Percentiles rank a stretch among this genome's conserved stretches.
These are phyloP conservation scores for Centella asiatica DNA, from an alignment of 129 eudicot genomes.

Conservation along the genomic window DNA sequence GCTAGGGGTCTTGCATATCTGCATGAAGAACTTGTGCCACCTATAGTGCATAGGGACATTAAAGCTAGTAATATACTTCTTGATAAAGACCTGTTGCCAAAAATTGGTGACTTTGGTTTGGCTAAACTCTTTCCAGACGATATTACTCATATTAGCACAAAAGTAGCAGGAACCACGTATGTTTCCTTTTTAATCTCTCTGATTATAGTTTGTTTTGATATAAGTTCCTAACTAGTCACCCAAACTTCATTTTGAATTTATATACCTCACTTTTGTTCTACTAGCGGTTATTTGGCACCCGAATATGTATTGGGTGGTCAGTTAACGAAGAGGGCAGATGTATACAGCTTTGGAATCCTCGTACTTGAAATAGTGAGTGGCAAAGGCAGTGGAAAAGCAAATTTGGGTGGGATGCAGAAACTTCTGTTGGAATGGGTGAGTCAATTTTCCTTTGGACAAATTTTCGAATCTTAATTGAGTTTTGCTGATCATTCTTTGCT, in stretches of 20 bases:
- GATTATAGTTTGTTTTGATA: neutral
- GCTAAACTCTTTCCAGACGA: slow-evolving; percentile 95
- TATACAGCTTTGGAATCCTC: slow-evolving; percentile 91
- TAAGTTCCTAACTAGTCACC: no score
- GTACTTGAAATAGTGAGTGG: slow-evolving; percentile 78
- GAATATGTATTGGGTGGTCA: slow-evolving; percentile 87
- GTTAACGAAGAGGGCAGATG: slow-evolving; percentile 79
- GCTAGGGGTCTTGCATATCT: slow-evolving; percentile 90
- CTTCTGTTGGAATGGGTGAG: slow-evolving; percentile 78
- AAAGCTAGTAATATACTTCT: slow-evolving; percentile 95
- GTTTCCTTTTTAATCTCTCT: slow-evolving; percentile 13
- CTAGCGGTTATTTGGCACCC: slow-evolving; percentile 95
- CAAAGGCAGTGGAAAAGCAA: slow-evolving; percentile 41
- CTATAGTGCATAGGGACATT: slow-evolving; percentile 83
- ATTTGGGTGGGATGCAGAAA: slow-evolving; percentile 51
- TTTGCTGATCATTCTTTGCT: neutral
- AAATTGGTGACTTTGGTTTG: slow-evolving; percentile 97
- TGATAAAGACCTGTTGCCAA: slow-evolving; percentile 58
- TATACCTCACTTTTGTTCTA: slow-evolving; percentile 6
- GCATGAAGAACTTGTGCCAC: slow-evolving; percentile 94
- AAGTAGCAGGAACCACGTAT: slow-evolving; percentile 90
- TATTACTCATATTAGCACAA: slow-evolving; percentile 91
- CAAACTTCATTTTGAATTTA: no score
- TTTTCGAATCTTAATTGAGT: neutral
- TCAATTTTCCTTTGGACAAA: neutral